A percentile compares a stretch with the other conserved stretches of the same genome.
Evolutionary conservation across 2,329 filamentous ascomycete genomes (phyloP).

Genomic region (Cladophialophora yegresii): DNA sequence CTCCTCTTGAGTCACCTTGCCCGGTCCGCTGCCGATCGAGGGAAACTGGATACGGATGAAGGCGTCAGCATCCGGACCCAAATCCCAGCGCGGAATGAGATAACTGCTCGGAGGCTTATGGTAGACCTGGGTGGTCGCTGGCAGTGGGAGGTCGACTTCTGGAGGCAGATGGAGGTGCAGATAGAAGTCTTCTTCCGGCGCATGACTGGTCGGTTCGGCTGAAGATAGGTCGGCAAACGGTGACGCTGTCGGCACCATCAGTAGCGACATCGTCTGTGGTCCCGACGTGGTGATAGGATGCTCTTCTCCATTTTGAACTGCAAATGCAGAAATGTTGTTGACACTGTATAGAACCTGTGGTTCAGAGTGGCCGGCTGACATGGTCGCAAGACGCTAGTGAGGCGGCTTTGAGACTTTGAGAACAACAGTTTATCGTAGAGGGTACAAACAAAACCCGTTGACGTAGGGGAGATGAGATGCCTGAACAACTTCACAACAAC

Average conservation of each 20-base stretch:
- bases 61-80: conserved; percentile 81
- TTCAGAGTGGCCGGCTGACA: conserved; percentile 54
- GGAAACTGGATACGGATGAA: conserved; percentile 96
- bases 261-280: conserved; percentile 83
- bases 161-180: conserved; percentile 92
- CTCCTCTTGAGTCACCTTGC: conserved; percentile 78
- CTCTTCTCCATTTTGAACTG: conserved; percentile 85
- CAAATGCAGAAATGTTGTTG: conserved; percentile 85
- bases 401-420: not conserved
- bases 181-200: conserved; percentile 86
- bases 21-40: conserved; percentile 63
- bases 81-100: conserved; percentile 91
- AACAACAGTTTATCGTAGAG: not conserved
- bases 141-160: conserved; percentile 88
- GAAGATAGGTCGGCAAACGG: conserved; percentile 61
- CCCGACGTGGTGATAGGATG: conserved; percentile 78
- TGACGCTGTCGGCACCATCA: conserved; percentile 93
- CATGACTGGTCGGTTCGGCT: conserved; percentile 58
- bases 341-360: conserved; percentile 60
- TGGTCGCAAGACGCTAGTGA: conserved; percentile 30
- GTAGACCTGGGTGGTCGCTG: conserved; percentile 95
- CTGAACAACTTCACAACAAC: not conserved
- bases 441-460: not conserved
- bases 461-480: conserved; percentile 1
- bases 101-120: conserved; percentile 92